A percentile compares a stretch with the other conserved stretches of the same genome.
Evolutionary conservation across 2,329 filamentous ascomycete genomes (phyloP).

Genomic region (Ciborinia camelliae): DNA sequence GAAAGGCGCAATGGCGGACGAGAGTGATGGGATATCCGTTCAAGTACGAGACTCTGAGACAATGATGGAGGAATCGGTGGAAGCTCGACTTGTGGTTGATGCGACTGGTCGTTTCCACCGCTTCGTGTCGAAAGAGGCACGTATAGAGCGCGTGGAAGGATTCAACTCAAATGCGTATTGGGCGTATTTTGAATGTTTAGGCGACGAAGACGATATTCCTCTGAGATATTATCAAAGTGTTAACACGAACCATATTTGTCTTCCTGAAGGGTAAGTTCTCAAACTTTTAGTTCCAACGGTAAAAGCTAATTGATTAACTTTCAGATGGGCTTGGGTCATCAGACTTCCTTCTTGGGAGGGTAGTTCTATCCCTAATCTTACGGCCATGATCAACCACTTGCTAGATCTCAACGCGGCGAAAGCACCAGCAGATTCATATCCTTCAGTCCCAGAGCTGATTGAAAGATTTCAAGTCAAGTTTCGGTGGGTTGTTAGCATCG

Average conservation of each 20-base stretch:
- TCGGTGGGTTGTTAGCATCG: constrained; percentile 31
- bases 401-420: constrained; percentile 28
- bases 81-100: constrained; percentile 28
- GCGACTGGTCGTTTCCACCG: constrained; percentile 30
- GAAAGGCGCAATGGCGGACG: not conserved
- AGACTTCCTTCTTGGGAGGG: constrained; percentile 33
- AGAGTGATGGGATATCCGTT: not conserved
- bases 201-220: constrained; percentile 30
- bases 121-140: constrained; percentile 28
- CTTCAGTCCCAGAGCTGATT: constrained; percentile 27
- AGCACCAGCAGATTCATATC: constrained; percentile 27
- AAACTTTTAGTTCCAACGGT: not conserved
- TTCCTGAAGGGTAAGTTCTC: constrained; percentile 29
- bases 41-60: constrained; percentile 15
- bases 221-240: constrained; percentile 29
- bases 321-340: constrained; percentile 35
- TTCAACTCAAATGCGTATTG: constrained; percentile 29
- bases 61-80: constrained; percentile 19
- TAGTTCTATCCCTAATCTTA: constrained; percentile 30
- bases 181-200: constrained; percentile 28
- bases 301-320: not conserved
- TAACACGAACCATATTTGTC: constrained; percentile 36
- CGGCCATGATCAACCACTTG: constrained; percentile 33
- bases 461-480: constrained; percentile 30
- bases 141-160: constrained; percentile 26